Conservation (phyloP, 2,329 filamentous ascomycete genomes). For the Fusarium algeriense region DNA sequence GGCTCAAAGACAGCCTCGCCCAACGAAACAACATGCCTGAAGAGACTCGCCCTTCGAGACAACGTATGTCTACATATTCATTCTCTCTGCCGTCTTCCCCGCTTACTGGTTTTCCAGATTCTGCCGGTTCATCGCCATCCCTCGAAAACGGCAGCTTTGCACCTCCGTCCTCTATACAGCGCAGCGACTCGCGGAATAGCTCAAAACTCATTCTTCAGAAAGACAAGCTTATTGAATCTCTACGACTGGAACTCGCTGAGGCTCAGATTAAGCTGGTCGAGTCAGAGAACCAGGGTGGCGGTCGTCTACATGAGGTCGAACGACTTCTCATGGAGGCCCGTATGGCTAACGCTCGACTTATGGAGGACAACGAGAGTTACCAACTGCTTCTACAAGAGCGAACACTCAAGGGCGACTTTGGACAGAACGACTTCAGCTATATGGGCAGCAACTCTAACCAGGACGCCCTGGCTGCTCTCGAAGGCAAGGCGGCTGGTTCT, state of each 20-base stretch:
- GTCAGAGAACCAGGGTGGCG: slow-evolving; percentile 91
- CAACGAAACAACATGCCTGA: slow-evolving; percentile 75
- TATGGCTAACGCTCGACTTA: slow-evolving; percentile 93
- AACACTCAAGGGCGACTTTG: slow-evolving; percentile 94
- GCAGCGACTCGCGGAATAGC: slow-evolving; percentile 89
- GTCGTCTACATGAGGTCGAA: slow-evolving; percentile 89
- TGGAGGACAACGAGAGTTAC: slow-evolving; percentile 99
- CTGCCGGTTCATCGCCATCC: slow-evolving; percentile 72
- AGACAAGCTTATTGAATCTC: slow-evolving; percentile 93
- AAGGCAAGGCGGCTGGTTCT: slow-evolving; percentile 65
- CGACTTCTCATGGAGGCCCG: slow-evolving; percentile 89
- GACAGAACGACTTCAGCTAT: slow-evolving; percentile 83
- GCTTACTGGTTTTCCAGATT: slow-evolving; percentile 42
- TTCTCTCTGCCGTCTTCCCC: background rate
- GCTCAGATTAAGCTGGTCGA: slow-evolving; percentile 96
- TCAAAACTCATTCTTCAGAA: slow-evolving; percentile 94
- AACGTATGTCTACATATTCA: slow-evolving; percentile 60
- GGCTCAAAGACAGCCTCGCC: slow-evolving; percentile 88
- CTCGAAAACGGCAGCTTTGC: slow-evolving; percentile 85
- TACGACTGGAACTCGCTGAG: slow-evolving; percentile 92
- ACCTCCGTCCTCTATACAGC: slow-evolving; percentile 83
- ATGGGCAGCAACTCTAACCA: slow-evolving; percentile 70
- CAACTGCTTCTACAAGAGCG: slow-evolving; percentile 94
- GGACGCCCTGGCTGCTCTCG: slow-evolving; percentile 73
- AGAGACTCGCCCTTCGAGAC: slow-evolving; percentile 68